These are phyloP conservation scores for Pythium pectinolyticum DNA, from an alignment of 352 stramenopile genomes.

Conservation along the genomic window DNA sequence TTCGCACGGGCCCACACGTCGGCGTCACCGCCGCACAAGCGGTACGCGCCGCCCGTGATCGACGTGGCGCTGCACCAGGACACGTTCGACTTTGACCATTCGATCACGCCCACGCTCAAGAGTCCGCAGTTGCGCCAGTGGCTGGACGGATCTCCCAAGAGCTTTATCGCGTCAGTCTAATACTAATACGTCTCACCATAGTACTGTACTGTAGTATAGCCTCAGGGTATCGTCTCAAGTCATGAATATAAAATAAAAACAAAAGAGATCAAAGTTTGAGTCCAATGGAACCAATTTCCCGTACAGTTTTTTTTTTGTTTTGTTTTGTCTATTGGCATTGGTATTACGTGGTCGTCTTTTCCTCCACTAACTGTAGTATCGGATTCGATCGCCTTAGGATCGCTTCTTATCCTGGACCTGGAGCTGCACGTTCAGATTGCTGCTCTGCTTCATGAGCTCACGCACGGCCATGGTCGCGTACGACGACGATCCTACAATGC, in stretches of 20 bases:
- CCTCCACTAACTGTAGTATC: not conserved
- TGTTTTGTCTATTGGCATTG: not conserved
- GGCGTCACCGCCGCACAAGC: slow-evolving; percentile 61
- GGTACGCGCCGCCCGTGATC: slow-evolving; percentile 68
- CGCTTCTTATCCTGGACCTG: slow-evolving; percentile 45
- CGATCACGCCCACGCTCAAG: slow-evolving; percentile 85
- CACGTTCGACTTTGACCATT: slow-evolving; percentile 85
- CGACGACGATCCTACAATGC: slow-evolving; percentile 74
- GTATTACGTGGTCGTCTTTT: not conserved
- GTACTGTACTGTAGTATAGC: too few species aligned
- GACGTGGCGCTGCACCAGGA: slow-evolving; percentile 81
- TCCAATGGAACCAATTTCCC: too few species aligned
- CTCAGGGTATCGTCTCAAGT: too few species aligned
- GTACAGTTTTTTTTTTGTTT: too few species aligned
- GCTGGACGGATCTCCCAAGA: slow-evolving; percentile 81
- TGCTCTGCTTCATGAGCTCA: slow-evolving; percentile 95
- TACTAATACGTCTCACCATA: too few species aligned
- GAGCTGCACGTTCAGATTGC: slow-evolving; percentile 70
- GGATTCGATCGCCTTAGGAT: not conserved
- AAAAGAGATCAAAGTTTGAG: too few species aligned
- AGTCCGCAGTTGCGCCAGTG: slow-evolving; percentile 82
- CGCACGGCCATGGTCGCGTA: slow-evolving; percentile 97
- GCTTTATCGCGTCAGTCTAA: slow-evolving; percentile 81
- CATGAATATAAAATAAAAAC: too few species aligned
- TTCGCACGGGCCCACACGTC: too few species aligned